phyloP scores from a whole-genome alignment of 129 eudicot species.

The Apium graveolens region DNA sequence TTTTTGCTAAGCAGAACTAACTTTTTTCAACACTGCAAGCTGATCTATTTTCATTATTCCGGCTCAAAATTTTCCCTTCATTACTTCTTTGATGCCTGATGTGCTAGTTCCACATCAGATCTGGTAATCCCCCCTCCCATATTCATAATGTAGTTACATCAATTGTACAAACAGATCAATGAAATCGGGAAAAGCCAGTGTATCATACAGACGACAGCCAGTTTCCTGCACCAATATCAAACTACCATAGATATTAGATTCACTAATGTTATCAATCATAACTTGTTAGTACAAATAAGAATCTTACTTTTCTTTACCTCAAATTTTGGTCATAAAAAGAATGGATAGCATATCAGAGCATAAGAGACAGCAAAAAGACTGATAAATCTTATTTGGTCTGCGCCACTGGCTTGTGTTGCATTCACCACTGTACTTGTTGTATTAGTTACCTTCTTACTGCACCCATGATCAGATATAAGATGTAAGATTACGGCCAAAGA shows the following conservation, averaged over 20 bases:
- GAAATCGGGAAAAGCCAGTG: not conserved
- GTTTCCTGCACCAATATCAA: slow-evolving; percentile 23
- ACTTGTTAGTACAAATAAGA: slow-evolving; percentile 4
- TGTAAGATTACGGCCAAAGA: not conserved
- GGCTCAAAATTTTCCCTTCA: slow-evolving; percentile 22
- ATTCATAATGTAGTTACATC: slow-evolving; percentile 27
- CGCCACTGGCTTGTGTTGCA: slow-evolving; percentile 52
- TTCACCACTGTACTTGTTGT: slow-evolving; percentile 52
- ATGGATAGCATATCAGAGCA: slow-evolving; percentile 21
- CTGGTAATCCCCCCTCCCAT: slow-evolving; percentile 1
- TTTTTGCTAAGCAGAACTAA: slow-evolving; percentile 17
- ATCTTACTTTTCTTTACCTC: slow-evolving; percentile 24
- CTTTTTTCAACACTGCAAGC: slow-evolving; percentile 11
- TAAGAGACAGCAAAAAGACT: slow-evolving; percentile 29
- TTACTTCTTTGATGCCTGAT: slow-evolving; percentile 12
- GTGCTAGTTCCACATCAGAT: slow-evolving; percentile 10
- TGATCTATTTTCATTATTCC: slow-evolving; percentile 23
- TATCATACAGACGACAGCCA: not conserved
- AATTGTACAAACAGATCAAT: slow-evolving; percentile 24
- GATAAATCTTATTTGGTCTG: slow-evolving; percentile 25
- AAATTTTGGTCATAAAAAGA: slow-evolving; percentile 26
- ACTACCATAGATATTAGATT: slow-evolving; percentile 14
- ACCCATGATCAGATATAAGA: slow-evolving; percentile 11
- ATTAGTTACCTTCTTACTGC: slow-evolving; percentile 67
- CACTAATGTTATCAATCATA: not conserved